Percentiles rank a stretch among this genome's conserved stretches.
phyloP scores from a whole-genome alignment of 768 basidiomycete genomes.

The Solioccasus polychromus region DNA sequence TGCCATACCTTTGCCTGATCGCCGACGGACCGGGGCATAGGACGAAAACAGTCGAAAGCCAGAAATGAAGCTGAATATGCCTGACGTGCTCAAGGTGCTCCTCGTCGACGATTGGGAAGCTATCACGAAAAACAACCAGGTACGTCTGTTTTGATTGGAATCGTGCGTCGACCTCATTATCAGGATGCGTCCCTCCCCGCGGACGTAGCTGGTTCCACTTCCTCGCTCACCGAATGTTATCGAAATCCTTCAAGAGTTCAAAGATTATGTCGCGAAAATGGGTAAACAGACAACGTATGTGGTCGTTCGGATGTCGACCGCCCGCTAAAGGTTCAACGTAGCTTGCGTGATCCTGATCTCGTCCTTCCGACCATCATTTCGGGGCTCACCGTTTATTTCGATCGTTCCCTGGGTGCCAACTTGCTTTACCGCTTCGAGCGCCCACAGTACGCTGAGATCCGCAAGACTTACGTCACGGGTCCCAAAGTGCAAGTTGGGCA shows the following conservation, averaged over 20 bases:
- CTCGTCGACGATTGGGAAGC: conserved; percentile 98
- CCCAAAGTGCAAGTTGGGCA: conserved; percentile 61
- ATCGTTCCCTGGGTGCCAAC: conserved; percentile 85
- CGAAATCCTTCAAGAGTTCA: conserved; percentile 76
- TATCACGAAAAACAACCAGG: conserved; percentile 93
- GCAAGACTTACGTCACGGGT: conserved; percentile 71
- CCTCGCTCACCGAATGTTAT: conserved; percentile 79
- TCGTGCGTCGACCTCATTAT: not conserved
- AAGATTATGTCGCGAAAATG: conserved; percentile 52
- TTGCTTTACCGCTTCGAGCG: conserved; percentile 94
- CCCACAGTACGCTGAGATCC: conserved; percentile 83
- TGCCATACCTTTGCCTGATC: not conserved
- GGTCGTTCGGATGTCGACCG: not conserved
- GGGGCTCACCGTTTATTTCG: conserved; percentile 89
- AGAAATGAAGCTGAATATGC: conserved; percentile 88
- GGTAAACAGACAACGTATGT: conserved; percentile 48
- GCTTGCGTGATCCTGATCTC: conserved; percentile 65
- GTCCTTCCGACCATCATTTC: conserved; percentile 79
- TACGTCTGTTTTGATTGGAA: conserved; percentile 25
- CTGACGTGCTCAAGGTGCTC: conserved; percentile 83
- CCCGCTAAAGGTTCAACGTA: no score
- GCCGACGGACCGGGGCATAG: conserved; percentile 31
- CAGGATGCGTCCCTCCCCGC: not conserved
- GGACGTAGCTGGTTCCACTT: conserved; percentile 73
- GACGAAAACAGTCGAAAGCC: conserved; percentile 77